Evolutionary conservation across 2,329 filamentous ascomycete genomes (phyloP), one percentile per base, ranked within the genome.

Genomic region (Daldinia eschscholtzii): DNA sequence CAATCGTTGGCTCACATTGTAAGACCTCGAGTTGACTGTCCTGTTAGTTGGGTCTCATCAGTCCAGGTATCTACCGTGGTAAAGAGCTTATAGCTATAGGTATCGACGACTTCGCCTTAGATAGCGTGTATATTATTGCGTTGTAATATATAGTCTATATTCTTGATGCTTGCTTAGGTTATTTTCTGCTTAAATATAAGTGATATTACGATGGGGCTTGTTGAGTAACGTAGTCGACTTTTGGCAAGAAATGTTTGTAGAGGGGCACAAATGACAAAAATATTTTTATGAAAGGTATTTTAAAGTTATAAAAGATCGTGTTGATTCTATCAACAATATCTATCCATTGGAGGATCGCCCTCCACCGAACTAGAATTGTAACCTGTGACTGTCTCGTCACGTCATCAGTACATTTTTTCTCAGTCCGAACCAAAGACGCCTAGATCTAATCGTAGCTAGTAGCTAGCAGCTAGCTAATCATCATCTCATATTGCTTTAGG

Each of bases 381-480:
- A 65, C 18, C 56, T 52, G 44, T 62, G 60, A 56, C 61, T 69
- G 59, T 74, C 20, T 23, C 69, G 64, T 74, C 73, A 73, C 48
- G 68, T 67, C 59, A 55, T 59, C 53, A 60, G 65, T 55, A 72
- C 70, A 9, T 65, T 65, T 74, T 72, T 72, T 62, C 20, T 64
- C n/a, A 63, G 57, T 70, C 64, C 69, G 56, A 68, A 64, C 71
- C 72, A 52, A 71, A 61, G 75, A 77, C 72, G 73, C 74, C 75
- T 41, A 72, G 69, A 73, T 76, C 71, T 73, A 74, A 69, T 65
- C 74, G 71, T 68, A 73, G 72, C 74, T 68, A 70, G 15, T 50
- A 50, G 46, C 46, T 66, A 57, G 20, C 20, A 67, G 67, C 66
- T 68, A 67, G 67, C 66, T 68, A 64, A 68, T 65, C 65, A 68